Conservation (phyloP, 495 filamentous ascomycete genomes). For the Xylaria scruposa region DNA sequence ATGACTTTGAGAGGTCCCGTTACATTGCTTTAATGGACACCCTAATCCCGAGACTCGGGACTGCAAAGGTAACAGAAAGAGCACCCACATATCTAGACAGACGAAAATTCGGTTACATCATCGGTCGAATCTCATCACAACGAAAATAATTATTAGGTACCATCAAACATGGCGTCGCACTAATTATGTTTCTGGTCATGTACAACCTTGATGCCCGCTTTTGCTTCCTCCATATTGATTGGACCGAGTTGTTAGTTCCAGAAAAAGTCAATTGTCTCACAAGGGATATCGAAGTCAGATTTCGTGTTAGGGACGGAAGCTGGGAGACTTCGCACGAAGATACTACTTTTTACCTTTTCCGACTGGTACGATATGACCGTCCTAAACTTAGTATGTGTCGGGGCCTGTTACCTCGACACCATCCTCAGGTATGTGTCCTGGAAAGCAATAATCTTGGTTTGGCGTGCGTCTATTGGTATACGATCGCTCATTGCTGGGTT, state of each 20-base stretch:
- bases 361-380: constrained; percentile 14
- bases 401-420: constrained; percentile 73
- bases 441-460: constrained; percentile 33
- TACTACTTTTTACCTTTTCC: not conserved
- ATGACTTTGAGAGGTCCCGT: not conserved
- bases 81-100: not conserved
- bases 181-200: not conserved
- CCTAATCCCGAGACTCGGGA: constrained; percentile 10
- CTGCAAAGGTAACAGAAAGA: not conserved
- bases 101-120: constrained; percentile 12
- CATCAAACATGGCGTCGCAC: not conserved
- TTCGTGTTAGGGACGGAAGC: not conserved
- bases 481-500: constrained; percentile 29
- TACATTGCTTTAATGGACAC: not conserved
- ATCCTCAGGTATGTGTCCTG: constrained; percentile 63
- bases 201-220: not conserved
- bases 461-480: not conserved
- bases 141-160: constrained; percentile 8
- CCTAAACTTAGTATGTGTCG: constrained; percentile 62
- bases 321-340: not conserved
- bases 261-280: constrained; percentile 5
- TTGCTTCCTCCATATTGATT: not conserved
- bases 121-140: not conserved
- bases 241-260: constrained; percentile 7
- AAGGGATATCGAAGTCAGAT: constrained; percentile 10